These are phyloP conservation scores for Triticum aestivum DNA, from an alignment of 176 grass and related monocot species.

Conservation along the genomic window IWGSC_CS_RefSeq_v2.1 NC_057802.1:366831010-366831509, in stretches of 20 bases:
- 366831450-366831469: not conserved
- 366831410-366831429: not conserved
- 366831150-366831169: not conserved
- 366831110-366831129: conserved; percentile 23
- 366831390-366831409: conserved; percentile 4
- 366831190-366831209: conserved; percentile 36
- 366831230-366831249: conserved; percentile 67
- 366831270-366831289: conserved; percentile 70
- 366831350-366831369: not conserved
- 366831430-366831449: not conserved
- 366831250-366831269: conserved; percentile 70
- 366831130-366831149: conserved; percentile 20
- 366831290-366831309: conserved; percentile 79
- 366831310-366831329: conserved; percentile 56
- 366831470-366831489: not conserved
- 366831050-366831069: conserved; percentile 27
- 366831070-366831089: conserved; percentile 20
- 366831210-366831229: conserved; percentile 49
- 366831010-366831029: conserved; percentile 34
- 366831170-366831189: conserved; percentile 24
- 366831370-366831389: not conserved
- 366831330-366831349: not conserved
- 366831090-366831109: conserved; percentile 37
- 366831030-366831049: conserved; percentile 20
- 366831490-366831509: not conserved